phyloP scores from a whole-genome alignment of 306 rosid genomes.

The Trichosanthes truncata region DNA sequence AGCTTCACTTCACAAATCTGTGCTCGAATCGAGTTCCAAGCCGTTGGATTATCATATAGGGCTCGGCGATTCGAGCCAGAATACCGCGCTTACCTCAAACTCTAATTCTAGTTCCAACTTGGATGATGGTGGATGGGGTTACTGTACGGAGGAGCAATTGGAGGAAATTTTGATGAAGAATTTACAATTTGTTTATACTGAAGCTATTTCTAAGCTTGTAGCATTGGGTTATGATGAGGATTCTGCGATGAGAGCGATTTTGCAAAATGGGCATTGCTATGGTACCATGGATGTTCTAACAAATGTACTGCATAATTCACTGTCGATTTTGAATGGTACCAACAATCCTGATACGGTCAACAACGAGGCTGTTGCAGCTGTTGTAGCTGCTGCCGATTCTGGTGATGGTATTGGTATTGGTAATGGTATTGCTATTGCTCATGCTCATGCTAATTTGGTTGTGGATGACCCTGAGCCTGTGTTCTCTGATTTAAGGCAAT shows the following conservation, averaged over 20 bases:
- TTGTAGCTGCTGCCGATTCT: background rate
- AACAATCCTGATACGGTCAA: background rate
- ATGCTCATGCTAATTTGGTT: conserved; percentile 24
- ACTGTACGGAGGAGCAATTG: conserved; percentile 87
- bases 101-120: conserved; percentile 23
- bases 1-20: conserved; percentile 55
- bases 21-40: conserved; percentile 57
- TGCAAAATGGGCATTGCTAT: conserved; percentile 75
- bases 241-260: conserved; percentile 48
- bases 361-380: background rate
- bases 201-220: conserved; percentile 74
- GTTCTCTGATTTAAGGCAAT: conserved; percentile 70
- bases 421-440: background rate
- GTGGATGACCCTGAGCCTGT: conserved; percentile 49
- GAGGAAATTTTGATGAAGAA: conserved; percentile 75
- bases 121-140: conserved; percentile 76
- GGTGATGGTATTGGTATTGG: conserved; percentile 8
- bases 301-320: conserved; percentile 63
- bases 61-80: conserved; percentile 24
- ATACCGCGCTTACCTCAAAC: conserved; percentile 20
- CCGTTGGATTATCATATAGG: conserved; percentile 36
- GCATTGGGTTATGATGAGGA: conserved; percentile 72
- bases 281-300: conserved; percentile 77
- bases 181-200: conserved; percentile 48
- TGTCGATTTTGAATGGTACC: conserved; percentile 55